phyloP scores from a whole-genome alignment of 202 grass and related monocot genomes.

The Cymbopogon flexuosus region DNA sequence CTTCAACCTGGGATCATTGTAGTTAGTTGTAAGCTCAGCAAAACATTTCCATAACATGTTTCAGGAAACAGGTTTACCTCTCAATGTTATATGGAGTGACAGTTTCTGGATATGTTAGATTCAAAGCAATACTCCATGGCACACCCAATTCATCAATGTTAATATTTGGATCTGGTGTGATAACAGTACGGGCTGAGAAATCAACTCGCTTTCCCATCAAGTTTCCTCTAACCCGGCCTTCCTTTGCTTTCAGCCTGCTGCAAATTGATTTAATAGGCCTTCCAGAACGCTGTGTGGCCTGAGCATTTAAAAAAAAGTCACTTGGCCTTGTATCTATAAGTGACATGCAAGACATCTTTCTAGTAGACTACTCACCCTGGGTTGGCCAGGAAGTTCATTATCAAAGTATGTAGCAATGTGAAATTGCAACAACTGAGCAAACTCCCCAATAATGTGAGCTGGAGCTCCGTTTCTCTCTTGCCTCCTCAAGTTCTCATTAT shows the following conservation, averaged over 20 bases:
- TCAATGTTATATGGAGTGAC: conserved; percentile 95
- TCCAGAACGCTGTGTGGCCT: conserved; percentile 72
- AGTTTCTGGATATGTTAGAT: conserved; percentile 91
- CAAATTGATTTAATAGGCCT: conserved; percentile 80
- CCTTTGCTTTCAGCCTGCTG: conserved; percentile 75
- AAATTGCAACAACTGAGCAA: conserved; percentile 89
- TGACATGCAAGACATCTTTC: not conserved
- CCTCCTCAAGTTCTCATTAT: conserved; percentile 80
- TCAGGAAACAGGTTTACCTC: conserved; percentile 40
- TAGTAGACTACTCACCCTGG: conserved; percentile 49
- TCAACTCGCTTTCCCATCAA: conserved; percentile 98
- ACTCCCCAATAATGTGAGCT: conserved; percentile 89
- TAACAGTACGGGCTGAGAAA: conserved; percentile 76
- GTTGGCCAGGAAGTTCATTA: conserved; percentile 95
- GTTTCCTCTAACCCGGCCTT: conserved; percentile 91
- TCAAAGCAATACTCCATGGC: conserved; percentile 95
- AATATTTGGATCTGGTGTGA: conserved; percentile 88
- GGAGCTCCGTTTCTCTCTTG: conserved; percentile 96
- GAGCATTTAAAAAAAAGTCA: conserved; percentile 13
- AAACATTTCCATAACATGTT: not conserved
- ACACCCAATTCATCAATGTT: conserved; percentile 96
- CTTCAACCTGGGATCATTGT: conserved; percentile 43
- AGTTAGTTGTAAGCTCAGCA: conserved; percentile 16
- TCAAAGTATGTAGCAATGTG: conserved; percentile 97
- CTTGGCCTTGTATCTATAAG: not conserved